Conservation (phyloP, 2,329 filamentous ascomycete species). For the Arthrobotrys conoides region DNA sequence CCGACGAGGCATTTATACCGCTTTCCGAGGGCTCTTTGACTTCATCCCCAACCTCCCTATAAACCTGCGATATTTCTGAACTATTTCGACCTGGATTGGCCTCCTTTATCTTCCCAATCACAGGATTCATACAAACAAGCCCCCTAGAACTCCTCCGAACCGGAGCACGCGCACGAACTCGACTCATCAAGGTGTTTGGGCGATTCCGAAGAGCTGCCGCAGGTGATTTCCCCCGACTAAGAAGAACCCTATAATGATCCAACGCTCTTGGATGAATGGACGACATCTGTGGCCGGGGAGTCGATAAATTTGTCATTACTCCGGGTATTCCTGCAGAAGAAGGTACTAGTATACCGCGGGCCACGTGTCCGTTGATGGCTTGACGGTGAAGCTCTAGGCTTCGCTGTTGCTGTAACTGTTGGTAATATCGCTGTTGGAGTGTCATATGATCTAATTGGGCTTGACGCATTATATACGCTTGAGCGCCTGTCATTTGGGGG, state of each 20-base stretch:
- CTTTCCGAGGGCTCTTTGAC: background rate
- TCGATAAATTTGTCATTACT: background rate
- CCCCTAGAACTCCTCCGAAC: background rate
- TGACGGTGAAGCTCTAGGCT: background rate
- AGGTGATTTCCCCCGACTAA: background rate
- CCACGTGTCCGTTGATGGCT: background rate
- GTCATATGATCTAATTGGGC: background rate
- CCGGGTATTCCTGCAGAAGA: background rate
- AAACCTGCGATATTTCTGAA: background rate
- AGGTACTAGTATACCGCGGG: background rate
- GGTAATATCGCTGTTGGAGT: background rate
- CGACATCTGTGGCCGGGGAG: background rate
- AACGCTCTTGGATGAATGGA: background rate
- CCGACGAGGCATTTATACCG: no score
- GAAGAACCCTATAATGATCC: conserved; percentile 10
- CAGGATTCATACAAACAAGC: background rate
- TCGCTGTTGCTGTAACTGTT: no score
- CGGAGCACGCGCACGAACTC: no score
- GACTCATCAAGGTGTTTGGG: no score
- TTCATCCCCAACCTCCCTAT: background rate
- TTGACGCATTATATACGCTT: background rate
- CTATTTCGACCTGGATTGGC: background rate
- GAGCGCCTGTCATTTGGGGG: background rate
- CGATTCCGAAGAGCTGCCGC: no score
- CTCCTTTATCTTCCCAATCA: conserved; percentile 1